Conservation (phyloP, 2,329 filamentous ascomycete genomes). For the Curvularia hawaiiensis region DNA sequence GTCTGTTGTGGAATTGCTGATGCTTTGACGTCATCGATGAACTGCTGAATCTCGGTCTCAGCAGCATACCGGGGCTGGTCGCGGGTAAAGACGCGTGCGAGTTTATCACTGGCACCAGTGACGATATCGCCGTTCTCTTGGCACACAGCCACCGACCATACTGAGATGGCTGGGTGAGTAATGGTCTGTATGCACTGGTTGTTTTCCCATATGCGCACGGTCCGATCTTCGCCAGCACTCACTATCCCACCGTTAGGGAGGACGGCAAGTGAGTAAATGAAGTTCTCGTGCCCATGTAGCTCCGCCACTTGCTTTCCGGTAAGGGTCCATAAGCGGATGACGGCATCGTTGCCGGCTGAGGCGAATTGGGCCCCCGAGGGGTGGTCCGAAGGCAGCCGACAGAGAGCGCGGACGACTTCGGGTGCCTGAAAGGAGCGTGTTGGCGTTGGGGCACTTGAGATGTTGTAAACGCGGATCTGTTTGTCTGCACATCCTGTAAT, state of each 20-base stretch:
- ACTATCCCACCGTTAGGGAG: slow-evolving; percentile 86
- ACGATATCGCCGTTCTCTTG: slow-evolving; percentile 86
- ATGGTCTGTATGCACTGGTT: slow-evolving; percentile 90
- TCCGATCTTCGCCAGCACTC: slow-evolving; percentile 93
- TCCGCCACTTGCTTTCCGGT: slow-evolving; percentile 77
- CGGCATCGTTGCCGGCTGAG: slow-evolving; percentile 89
- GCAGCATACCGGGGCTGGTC: slow-evolving; percentile 72
- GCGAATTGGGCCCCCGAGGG: slow-evolving; percentile 89
- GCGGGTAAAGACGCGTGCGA: slow-evolving; percentile 84
- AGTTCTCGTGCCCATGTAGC: slow-evolving; percentile 88
- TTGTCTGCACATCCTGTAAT: slow-evolving; percentile 87
- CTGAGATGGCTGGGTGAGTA: slow-evolving; percentile 93
- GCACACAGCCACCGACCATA: slow-evolving; percentile 90
- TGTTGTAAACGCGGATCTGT: slow-evolving; percentile 80
- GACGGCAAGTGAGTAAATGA: slow-evolving; percentile 84
- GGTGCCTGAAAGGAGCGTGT: slow-evolving; percentile 70
- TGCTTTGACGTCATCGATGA: slow-evolving; percentile 79
- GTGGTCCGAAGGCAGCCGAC: slow-evolving; percentile 75
- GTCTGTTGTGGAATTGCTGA: slow-evolving; percentile 90
- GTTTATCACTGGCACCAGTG: slow-evolving; percentile 87
- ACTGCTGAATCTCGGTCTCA: slow-evolving; percentile 69
- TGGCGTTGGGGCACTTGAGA: slow-evolving; percentile 66
- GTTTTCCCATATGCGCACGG: slow-evolving; percentile 85
- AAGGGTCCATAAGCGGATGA: slow-evolving; percentile 85
- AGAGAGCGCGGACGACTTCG: slow-evolving; percentile 85